These are phyloP conservation scores for Candida silvicultrix DNA, from an alignment of 805 yeast species.

Conservation along the genomic window DNA sequence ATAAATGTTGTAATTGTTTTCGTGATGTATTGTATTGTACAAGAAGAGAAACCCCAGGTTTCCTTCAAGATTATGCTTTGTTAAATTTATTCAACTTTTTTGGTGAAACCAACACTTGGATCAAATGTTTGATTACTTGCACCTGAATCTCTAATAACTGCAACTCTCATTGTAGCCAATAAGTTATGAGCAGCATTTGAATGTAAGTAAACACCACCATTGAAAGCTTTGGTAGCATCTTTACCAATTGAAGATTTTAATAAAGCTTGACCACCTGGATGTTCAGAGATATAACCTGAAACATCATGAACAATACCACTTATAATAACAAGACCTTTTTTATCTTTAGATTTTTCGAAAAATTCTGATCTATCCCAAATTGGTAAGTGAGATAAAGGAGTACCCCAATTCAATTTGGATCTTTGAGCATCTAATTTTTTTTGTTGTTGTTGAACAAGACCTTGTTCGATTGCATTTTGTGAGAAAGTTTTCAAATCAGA, in stretches of 20 bases:
- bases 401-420: slow-evolving; percentile 68
- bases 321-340: slow-evolving; percentile 59
- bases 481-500: slow-evolving; percentile 67
- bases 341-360: slow-evolving; percentile 31
- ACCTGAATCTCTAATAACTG: slow-evolving; percentile 64
- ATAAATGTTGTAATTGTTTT: background rate
- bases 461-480: slow-evolving; percentile 77
- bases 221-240: slow-evolving; percentile 79
- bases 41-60: background rate
- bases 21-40: background rate
- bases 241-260: slow-evolving; percentile 68
- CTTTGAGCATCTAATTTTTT: slow-evolving; percentile 66
- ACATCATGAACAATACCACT: slow-evolving; percentile 80
- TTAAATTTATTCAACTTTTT: slow-evolving; percentile 6
- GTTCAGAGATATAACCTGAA: slow-evolving; percentile 59
- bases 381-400: slow-evolving; percentile 58
- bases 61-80: background rate
- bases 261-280: slow-evolving; percentile 81
- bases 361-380: slow-evolving; percentile 68
- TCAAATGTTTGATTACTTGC: slow-evolving; percentile 25
- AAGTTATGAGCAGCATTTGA: slow-evolving; percentile 83
- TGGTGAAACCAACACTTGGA: slow-evolving; percentile 11
- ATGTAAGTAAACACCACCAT: slow-evolving; percentile 82
- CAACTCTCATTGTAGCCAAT: slow-evolving; percentile 77
- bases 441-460: slow-evolving; percentile 76